phyloP scores from a whole-genome alignment of 345 rosid species.

The Anacardium occidentale region DNA sequence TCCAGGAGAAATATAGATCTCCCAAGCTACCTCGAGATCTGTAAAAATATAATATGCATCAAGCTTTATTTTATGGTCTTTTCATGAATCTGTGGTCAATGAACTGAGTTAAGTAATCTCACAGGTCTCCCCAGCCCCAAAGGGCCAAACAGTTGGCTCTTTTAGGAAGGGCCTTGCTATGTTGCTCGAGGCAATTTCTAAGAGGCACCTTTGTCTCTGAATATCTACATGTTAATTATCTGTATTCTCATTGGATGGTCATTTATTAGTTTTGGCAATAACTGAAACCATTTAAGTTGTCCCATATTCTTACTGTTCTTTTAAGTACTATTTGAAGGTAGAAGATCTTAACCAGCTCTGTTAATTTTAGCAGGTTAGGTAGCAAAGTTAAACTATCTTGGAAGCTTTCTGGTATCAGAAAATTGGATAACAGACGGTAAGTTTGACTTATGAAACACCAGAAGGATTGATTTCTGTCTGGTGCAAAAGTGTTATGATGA shows the following conservation, averaged over 20 bases:
- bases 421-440: conserved; percentile 57
- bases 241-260: conserved; percentile 6
- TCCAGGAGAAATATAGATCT: conserved; percentile 67
- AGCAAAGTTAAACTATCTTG: conserved; percentile 75
- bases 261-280: neutral
- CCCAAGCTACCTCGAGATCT: conserved; percentile 71
- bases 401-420: conserved; percentile 71
- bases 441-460: conserved; percentile 82
- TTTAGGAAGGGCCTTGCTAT: conserved; percentile 81
- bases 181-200: conserved; percentile 84
- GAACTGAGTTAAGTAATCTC: conserved; percentile 23
- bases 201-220: conserved; percentile 42
- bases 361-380: conserved; percentile 63
- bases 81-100: conserved; percentile 7
- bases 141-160: conserved; percentile 96
- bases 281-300: neutral
- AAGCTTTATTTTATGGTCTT: conserved; percentile 16
- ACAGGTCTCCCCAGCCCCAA: conserved; percentile 79
- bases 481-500: conserved; percentile 73
- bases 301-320: neutral
- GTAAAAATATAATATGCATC: conserved; percentile 44
- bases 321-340: neutral
- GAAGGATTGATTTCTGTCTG: conserved; percentile 71
- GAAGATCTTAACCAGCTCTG: conserved; percentile 19
- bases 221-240: conserved; percentile 4